A percentile compares a stretch with the other conserved stretches of the same genome.
phyloP scores from a whole-genome alignment of 129 eudicot genomes.

The Escallonia herrerae region DNA sequence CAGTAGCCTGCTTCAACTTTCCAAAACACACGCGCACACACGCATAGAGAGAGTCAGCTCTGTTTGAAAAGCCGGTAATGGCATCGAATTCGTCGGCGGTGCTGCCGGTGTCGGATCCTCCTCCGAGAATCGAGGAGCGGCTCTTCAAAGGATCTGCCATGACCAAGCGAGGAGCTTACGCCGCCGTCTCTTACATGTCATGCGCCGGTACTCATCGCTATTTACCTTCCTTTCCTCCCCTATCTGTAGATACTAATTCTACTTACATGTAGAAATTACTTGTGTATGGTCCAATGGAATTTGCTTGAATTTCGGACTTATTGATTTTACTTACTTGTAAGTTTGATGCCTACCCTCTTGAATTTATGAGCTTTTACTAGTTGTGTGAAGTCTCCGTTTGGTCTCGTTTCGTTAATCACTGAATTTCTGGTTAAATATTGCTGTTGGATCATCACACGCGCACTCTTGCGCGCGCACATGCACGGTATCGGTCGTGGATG shows the following conservation, averaged over 20 bases:
- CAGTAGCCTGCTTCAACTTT: no score
- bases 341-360: no score
- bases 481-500: no score
- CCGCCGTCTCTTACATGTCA: constrained; percentile 90
- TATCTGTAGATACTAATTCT: background rate
- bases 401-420: no score
- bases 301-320: background rate
- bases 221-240: background rate
- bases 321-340: background rate
- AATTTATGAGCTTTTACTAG: no score
- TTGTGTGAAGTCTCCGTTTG: no score
- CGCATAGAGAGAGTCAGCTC: no score
- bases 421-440: no score
- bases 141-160: constrained; percentile 74
- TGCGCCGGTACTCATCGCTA: constrained; percentile 60
- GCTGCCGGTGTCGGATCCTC: constrained; percentile 56
- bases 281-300: background rate
- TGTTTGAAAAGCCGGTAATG: background rate
- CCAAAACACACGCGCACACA: no score
- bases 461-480: no score
- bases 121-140: constrained; percentile 33
- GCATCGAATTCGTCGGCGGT: constrained; percentile 9
- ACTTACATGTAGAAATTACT: background rate
- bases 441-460: no score
- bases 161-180: constrained; percentile 79